phyloP scores from a whole-genome alignment of 108 stramenopile species.

The Skeletonema menzelii region DNA sequence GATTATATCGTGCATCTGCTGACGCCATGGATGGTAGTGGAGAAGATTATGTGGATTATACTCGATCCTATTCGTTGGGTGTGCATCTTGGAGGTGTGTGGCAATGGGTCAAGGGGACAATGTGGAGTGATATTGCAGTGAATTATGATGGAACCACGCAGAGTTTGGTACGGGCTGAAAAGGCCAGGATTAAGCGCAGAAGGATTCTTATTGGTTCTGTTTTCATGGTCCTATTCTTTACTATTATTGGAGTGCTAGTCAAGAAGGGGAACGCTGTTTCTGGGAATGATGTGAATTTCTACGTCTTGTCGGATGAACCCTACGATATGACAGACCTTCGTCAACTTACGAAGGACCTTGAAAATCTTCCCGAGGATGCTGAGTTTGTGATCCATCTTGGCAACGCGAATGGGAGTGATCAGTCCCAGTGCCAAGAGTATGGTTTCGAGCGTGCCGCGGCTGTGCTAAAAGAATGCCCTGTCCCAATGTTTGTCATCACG shows the following conservation, averaged over 20 bases:
- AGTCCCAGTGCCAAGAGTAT: slow-evolving; percentile 52
- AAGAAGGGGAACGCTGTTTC: slow-evolving; percentile 17
- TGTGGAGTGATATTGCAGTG: slow-evolving; percentile 46
- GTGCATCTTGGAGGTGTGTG: slow-evolving; percentile 26
- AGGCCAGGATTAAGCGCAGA: slow-evolving; percentile 20
- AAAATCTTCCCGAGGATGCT: slow-evolving; percentile 56
- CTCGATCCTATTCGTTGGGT: slow-evolving; percentile 11
- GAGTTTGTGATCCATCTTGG: slow-evolving; percentile 81
- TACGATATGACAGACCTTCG: slow-evolving; percentile 47
- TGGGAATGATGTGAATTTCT: slow-evolving; percentile 54
- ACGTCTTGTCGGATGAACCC: slow-evolving; percentile 76
- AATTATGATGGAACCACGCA: slow-evolving; percentile 57
- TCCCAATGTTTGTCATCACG: slow-evolving; percentile 69
- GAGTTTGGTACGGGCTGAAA: slow-evolving; percentile 41
- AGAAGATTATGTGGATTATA: slow-evolving; percentile 39
- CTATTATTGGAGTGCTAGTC: slow-evolving; percentile 23
- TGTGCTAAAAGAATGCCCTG: slow-evolving; percentile 47
- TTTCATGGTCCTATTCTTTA: slow-evolving; percentile 5
- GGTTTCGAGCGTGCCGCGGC: slow-evolving; percentile 51
- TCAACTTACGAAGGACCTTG: slow-evolving; percentile 51
- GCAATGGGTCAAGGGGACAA: slow-evolving; percentile 35
- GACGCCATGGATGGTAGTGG: slow-evolving; percentile 44
- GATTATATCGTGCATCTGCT: slow-evolving; percentile 34
- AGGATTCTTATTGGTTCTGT: slow-evolving; percentile 21
- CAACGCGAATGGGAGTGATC: slow-evolving; percentile 60